Evolutionary conservation across 2,329 filamentous ascomycete species (phyloP).

Genomic region (Colletotrichum simmondsii): DNA sequence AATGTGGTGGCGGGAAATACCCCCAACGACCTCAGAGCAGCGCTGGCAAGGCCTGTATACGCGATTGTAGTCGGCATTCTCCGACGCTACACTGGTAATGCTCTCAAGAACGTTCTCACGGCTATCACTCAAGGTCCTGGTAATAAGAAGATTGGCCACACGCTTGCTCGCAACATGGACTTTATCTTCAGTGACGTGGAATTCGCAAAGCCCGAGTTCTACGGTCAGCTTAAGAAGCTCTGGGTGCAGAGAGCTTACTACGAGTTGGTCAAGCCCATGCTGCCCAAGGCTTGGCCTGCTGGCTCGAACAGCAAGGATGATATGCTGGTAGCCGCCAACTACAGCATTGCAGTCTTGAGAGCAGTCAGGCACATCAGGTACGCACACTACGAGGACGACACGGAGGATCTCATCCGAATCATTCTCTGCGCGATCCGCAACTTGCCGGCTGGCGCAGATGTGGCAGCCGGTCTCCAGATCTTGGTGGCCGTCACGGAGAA

Average conservation of each 20-base stretch:
- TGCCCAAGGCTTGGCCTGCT: conserved; percentile 53
- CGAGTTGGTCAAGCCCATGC: conserved; percentile 57
- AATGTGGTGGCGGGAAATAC: conserved; percentile 10
- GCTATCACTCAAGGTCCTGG: conserved; percentile 40
- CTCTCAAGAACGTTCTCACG: conserved; percentile 48
- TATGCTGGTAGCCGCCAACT: conserved; percentile 47
- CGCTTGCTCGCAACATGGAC: conserved; percentile 54
- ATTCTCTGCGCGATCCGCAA: conserved; percentile 59
- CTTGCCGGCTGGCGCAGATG: conserved; percentile 54
- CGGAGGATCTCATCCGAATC: conserved; percentile 57
- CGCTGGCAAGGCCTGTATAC: conserved; percentile 40
- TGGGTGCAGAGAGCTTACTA: conserved; percentile 63
- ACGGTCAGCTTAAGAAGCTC: conserved; percentile 54
- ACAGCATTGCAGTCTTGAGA: conserved; percentile 59
- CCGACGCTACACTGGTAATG: conserved; percentile 49
- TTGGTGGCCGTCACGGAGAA: conserved; percentile 59
- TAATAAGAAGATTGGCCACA: conserved; percentile 46
- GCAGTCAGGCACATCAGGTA: conserved; percentile 62
- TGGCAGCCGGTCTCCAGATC: conserved; percentile 59
- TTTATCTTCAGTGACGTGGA: conserved; percentile 53
- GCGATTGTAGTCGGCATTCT: conserved; percentile 51
- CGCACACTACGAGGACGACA: conserved; percentile 63
- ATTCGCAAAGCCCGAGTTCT: conserved; percentile 52
- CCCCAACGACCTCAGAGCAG: conserved; percentile 7
- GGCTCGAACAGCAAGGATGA: conserved; percentile 40